These are phyloP conservation scores for Microbotryum saponariae DNA, from an alignment of 1,284 basidiomycete species.

Conservation along the genomic window DNA sequence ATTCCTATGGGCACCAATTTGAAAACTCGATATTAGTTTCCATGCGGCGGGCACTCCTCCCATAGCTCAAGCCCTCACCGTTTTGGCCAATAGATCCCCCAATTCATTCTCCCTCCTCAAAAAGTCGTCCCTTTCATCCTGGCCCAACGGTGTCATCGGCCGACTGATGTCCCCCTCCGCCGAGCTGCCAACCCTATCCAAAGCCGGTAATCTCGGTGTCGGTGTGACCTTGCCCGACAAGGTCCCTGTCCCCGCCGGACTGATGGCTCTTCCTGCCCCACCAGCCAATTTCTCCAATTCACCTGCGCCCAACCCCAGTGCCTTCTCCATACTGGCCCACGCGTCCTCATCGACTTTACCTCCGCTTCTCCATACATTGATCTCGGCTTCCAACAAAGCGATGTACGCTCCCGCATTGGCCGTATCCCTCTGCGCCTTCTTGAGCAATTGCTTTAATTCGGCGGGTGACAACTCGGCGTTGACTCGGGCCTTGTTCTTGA, in stretches of 20 bases:
- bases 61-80: conserved; percentile 39
- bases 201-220: conserved; percentile 33
- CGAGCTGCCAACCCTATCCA: conserved; percentile 45
- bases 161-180: conserved; percentile 47
- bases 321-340: conserved; percentile 68
- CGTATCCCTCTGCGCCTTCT: conserved; percentile 81
- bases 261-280: conserved; percentile 32
- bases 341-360: conserved; percentile 76
- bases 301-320: conserved; percentile 37
- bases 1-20: conserved; percentile 50
- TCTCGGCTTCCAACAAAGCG: conserved; percentile 79
- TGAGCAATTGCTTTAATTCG: conserved; percentile 86
- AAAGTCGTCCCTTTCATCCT: conserved; percentile 97
- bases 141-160: conserved; percentile 75
- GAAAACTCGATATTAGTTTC: not conserved
- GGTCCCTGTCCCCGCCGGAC: conserved; percentile 22
- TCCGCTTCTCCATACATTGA: conserved; percentile 83
- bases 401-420: conserved; percentile 80
- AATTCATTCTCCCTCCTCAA: conserved; percentile 93
- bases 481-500: conserved; percentile 99
- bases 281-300: conserved; percentile 32
- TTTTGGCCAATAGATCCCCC: conserved; percentile 85
- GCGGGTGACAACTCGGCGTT: conserved; percentile 95
- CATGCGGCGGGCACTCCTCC: not conserved
- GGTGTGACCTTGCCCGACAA: conserved; percentile 13